phyloP scores from a whole-genome alignment of 2,329 filamentous ascomycete species.

The Aureobasidium sp. region DNA sequence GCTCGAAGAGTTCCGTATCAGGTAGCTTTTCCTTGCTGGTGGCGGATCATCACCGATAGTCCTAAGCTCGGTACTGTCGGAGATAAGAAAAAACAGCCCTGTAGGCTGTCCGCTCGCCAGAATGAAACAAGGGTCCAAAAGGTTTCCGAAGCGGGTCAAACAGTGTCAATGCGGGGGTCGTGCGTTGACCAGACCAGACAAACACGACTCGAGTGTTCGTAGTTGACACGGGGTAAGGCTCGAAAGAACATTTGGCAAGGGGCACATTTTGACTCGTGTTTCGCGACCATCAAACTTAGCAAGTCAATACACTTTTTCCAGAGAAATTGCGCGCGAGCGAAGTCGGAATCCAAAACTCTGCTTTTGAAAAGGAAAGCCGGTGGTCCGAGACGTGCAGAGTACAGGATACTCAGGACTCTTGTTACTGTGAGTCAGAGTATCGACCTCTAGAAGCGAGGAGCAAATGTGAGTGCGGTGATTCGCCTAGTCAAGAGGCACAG shows the following conservation, averaged over 20 bases:
- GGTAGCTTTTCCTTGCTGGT: neutral
- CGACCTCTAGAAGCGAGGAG: neutral
- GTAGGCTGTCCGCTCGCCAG: neutral
- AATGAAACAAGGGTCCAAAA: conserved; percentile 5
- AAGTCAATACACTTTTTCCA: neutral
- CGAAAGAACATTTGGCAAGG: neutral
- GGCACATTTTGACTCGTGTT: conserved; percentile 6
- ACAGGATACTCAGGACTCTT: neutral
- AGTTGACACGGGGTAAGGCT: neutral
- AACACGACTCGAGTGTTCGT: conserved; percentile 13
- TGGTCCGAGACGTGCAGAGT: neutral
- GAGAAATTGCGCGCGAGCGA: conserved; percentile 5
- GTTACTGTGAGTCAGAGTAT: neutral
- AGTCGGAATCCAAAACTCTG: conserved; percentile 7
- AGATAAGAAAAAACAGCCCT: neutral
- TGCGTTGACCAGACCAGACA: conserved; percentile 2
- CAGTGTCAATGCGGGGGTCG: conserved; percentile 7
- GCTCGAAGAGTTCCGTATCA: conserved; percentile 4
- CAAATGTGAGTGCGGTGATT: neutral
- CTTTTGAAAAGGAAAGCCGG: neutral
- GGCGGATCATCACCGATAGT: conserved; percentile 14
- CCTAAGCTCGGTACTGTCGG: conserved; percentile 4
- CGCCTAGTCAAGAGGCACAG: conserved; percentile 3
- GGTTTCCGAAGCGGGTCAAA: conserved; percentile 10
- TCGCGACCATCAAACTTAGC: conserved; percentile 8